Percentiles rank a stretch among this genome's conserved stretches.
These are phyloP conservation scores for Trichophyton benhamiae DNA, from an alignment of 2,329 filamentous ascomycete genomes.

Conservation along the genomic window DNA sequence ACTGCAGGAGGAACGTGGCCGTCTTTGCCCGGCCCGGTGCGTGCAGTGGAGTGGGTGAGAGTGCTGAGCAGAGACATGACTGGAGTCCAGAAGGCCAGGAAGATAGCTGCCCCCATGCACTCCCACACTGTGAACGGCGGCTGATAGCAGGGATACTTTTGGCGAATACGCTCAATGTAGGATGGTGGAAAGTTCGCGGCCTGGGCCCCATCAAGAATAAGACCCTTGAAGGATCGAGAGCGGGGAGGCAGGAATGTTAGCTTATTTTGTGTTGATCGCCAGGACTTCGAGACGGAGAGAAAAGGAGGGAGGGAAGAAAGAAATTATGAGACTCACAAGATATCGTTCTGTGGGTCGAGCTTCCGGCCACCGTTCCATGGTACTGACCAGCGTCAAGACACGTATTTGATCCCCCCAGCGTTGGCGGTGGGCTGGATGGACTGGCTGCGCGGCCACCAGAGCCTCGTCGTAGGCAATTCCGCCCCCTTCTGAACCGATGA, in stretches of 20 bases:
- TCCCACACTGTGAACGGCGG: neutral
- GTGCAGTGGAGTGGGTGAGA: neutral
- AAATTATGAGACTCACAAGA: neutral
- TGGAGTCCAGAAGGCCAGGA: constrained; percentile 4
- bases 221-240: neutral
- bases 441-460: neutral
- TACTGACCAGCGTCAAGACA: neutral
- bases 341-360: neutral
- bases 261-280: neutral
- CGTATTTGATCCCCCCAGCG: neutral
- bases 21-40: neutral
- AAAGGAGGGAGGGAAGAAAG: too few species aligned
- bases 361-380: neutral
- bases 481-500: constrained; percentile 17
- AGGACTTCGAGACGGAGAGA: neutral
- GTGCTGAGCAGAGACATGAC: constrained; percentile 1
- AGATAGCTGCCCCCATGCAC: neutral
- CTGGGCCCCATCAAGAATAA: neutral
- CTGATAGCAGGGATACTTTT: constrained; percentile 2
- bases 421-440: neutral
- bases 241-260: neutral
- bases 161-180: neutral
- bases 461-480: constrained; percentile 12
- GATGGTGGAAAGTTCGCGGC: neutral
- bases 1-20: neutral